Conservation (phyloP, 2,329 filamentous ascomycete species). For the Fusarium fracticaudum region DNA sequence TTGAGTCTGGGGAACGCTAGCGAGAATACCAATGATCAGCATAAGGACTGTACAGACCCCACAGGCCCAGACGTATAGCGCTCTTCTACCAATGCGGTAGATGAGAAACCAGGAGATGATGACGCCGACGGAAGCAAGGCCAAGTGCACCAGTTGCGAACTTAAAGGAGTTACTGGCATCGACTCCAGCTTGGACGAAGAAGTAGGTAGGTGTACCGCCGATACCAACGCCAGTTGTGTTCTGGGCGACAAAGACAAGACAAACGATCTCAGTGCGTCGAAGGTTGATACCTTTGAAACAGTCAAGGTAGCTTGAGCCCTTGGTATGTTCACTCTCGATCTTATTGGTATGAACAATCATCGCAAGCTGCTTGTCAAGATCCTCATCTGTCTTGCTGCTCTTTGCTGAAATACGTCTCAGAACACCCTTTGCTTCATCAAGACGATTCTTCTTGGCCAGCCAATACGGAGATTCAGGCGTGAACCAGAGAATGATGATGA, state of each 20-base stretch:
- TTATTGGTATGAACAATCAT: slow-evolving; percentile 75
- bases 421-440: slow-evolving; percentile 42
- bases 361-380: slow-evolving; percentile 48
- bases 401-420: slow-evolving; percentile 48
- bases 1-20: slow-evolving; percentile 34
- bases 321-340: slow-evolving; percentile 52
- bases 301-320: slow-evolving; percentile 54
- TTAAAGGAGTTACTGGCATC: slow-evolving; percentile 50
- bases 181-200: slow-evolving; percentile 58
- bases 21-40: slow-evolving; percentile 50
- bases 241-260: slow-evolving; percentile 54
- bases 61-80: slow-evolving; percentile 53
- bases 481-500: slow-evolving; percentile 43
- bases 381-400: slow-evolving; percentile 50
- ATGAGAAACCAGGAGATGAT: slow-evolving; percentile 52
- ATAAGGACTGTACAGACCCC: slow-evolving; percentile 53
- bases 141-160: slow-evolving; percentile 52
- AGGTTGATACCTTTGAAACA: slow-evolving; percentile 59
- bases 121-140: slow-evolving; percentile 55
- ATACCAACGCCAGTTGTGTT: slow-evolving; percentile 52
- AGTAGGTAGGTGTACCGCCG: slow-evolving; percentile 57
- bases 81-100: slow-evolving; percentile 52
- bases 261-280: slow-evolving; percentile 57
- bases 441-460: slow-evolving; percentile 42
- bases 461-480: slow-evolving; percentile 50